phyloP scores from a whole-genome alignment of 164 flowering plant genomes.

The Berberis thunbergii region DNA sequence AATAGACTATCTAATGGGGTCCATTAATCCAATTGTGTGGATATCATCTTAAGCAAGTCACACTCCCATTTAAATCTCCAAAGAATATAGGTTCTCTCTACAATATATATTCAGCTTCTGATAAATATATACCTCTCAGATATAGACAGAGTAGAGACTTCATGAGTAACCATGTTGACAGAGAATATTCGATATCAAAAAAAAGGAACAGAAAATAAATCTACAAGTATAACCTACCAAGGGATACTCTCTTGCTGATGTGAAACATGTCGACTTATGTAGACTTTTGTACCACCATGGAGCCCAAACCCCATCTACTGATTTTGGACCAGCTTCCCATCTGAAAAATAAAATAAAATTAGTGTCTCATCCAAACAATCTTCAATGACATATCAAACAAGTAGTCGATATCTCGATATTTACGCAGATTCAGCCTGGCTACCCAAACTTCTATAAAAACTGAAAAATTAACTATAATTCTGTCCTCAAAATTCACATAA shows the following conservation, averaged over 20 bases:
- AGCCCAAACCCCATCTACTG: conserved; percentile 91
- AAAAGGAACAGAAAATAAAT: not conserved
- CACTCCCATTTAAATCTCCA: too few relatives aligned
- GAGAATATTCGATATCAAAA: too few relatives aligned
- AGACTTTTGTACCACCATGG: conserved; percentile 88
- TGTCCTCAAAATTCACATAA: too few relatives aligned
- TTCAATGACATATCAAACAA: not conserved
- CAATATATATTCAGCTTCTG: too few relatives aligned
- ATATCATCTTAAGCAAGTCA: too few relatives aligned
- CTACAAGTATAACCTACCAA: conserved; percentile 28
- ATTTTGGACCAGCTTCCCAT: conserved; percentile 95
- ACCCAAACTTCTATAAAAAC: not conserved
- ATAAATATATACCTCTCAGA: too few relatives aligned
- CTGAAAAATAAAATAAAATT: conserved; percentile 27
- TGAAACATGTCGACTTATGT: conserved; percentile 69
- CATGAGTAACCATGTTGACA: too few relatives aligned
- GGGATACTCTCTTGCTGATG: conserved; percentile 44
- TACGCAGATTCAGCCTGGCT: not conserved
- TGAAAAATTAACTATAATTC: too few relatives aligned
- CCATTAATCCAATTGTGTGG: too few relatives aligned
- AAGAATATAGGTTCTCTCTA: too few relatives aligned
- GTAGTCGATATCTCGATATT: not conserved
- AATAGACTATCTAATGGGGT: too few relatives aligned
- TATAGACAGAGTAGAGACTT: too few relatives aligned
- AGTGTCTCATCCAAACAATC: conserved; percentile 1